phyloP scores from a whole-genome alignment of 768 basidiomycete genomes.

The Trametes meyenii region DNA sequence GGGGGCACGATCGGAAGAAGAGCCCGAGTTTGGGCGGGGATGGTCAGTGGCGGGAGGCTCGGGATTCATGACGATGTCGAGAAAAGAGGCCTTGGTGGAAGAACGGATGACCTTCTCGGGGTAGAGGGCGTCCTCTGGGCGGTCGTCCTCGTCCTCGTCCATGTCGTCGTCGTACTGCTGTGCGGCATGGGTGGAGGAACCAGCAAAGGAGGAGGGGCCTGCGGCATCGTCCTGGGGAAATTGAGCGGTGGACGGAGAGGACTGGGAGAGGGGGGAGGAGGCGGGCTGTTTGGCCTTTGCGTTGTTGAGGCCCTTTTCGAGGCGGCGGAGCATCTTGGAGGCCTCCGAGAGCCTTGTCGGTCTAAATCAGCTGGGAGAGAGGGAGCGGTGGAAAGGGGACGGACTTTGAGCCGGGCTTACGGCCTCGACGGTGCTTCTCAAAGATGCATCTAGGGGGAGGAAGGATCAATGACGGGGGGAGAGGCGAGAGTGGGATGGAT shows the following conservation, averaged over 20 bases:
- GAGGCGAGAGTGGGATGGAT: conserved; percentile 20
- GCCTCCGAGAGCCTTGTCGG: conserved; percentile 75
- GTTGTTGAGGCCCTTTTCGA: conserved; percentile 80
- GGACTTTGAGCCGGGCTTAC: conserved; percentile 90
- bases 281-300: conserved; percentile 69
- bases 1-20: conserved; percentile 34
- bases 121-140: conserved; percentile 63
- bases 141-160: conserved; percentile 66
- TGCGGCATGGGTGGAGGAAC: conserved; percentile 52
- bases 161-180: conserved; percentile 49
- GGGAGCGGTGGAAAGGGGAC: conserved; percentile 28
- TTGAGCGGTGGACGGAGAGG: conserved; percentile 26
- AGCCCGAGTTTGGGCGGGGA: conserved; percentile 26
- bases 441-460: conserved; percentile 65
- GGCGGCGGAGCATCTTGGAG: conserved; percentile 84
- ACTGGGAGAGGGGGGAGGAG: conserved; percentile 40
- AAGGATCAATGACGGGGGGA: conserved; percentile 5
- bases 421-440: conserved; percentile 86
- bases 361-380: conserved; percentile 3
- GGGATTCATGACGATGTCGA: conserved; percentile 81
- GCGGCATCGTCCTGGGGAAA: conserved; percentile 26
- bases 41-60: conserved; percentile 44
- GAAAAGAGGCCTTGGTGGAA: conserved; percentile 76
- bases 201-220: conserved; percentile 33
- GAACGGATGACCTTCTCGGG: conserved; percentile 75